Base-by-base conservation (phyloP, 2,329 filamentous ascomycete genomes). In the Trichoderma simmonsii region DNA sequence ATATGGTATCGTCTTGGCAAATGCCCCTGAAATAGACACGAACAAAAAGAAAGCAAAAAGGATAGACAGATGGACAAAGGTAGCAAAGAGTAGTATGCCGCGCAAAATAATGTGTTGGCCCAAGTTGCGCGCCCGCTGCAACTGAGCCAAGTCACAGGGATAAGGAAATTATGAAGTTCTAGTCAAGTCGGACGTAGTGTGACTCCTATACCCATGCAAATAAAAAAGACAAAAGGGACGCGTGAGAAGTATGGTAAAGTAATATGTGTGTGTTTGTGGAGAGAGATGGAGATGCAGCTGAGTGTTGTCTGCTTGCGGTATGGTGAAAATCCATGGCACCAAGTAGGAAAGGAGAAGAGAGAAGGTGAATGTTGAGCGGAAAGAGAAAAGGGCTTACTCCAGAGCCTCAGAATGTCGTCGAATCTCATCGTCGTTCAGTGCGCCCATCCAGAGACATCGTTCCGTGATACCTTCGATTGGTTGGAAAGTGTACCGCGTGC, bases 391-490 rank as follows among this genome's bases (percentile, higher is more conserved):
- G 15, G 39, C 18, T 11, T 70, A 81, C 79, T 89, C 86, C 36
- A 90, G 77, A 69, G 78, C 80, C 69, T 87, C 85, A 0, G 86
- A 88, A 70, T 84, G 83, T 73, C 81, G 83, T 71, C 87, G 83
- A 77, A 96, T 94, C 77, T 95, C 92, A n/a, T 90, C 89, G 75
- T 95, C 93, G 70, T 83, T 88, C 70, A 96, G 80, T 11, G 93
- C 92, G 61, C 92, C 91, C 83, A 96, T 90, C 93, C 93, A 96
- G n/a, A 96, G 85, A 79, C 93, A 96, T 74, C 92, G 87, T 81
- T 93, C 92, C 5, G 93, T 91, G 65, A 94, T 88, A 67, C 92
- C 92, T 73, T 93, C 91, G 48, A 95, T 89, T 1, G 92, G 90
- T 76, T 90, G 87, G 79, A 95, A 94, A 7, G 84, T 83, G 79